These are phyloP conservation scores for Angophora floribunda DNA, from an alignment of 345 rosid species.

Conservation along the genomic window DNA sequence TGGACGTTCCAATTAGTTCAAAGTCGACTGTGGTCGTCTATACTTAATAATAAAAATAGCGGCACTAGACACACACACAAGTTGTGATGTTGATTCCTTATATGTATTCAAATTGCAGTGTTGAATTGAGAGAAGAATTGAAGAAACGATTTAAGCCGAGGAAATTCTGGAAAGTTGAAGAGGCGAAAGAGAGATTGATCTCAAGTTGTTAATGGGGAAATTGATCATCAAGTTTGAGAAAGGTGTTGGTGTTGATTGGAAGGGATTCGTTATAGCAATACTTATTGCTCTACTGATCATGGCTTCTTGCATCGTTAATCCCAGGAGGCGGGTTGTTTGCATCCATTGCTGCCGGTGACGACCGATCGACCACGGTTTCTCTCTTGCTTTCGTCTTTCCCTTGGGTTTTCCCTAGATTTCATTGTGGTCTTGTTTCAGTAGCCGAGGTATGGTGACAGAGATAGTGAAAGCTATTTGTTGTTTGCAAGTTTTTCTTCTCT, in stretches of 20 bases:
- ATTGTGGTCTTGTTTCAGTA: background rate
- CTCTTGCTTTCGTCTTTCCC: background rate
- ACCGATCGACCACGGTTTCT: background rate
- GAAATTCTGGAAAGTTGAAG: background rate
- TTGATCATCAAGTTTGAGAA: conserved; percentile 7
- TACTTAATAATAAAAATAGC: background rate
- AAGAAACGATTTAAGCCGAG: background rate
- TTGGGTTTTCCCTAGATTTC: background rate
- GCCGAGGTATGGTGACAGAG: background rate
- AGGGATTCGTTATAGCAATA: conserved; percentile 7
- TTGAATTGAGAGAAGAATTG: background rate
- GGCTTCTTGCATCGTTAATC: conserved; percentile 17
- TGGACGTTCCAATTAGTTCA: background rate
- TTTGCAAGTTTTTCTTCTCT: background rate
- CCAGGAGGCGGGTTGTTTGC: conserved; percentile 5
- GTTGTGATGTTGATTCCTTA: background rate
- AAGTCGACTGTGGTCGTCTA: background rate
- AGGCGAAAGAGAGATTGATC: background rate
- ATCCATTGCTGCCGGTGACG: conserved; percentile 6
- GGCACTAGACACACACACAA: background rate
- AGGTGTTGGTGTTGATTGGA: conserved; percentile 6
- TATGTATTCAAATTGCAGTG: background rate
- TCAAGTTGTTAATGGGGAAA: conserved; percentile 17
- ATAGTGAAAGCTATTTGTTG: background rate
- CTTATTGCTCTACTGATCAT: conserved; percentile 25